Evolutionary conservation across 768 basidiomycete species (phyloP), one percentile per base, ranked within the genome.

Genomic region (Russula sp.): DNA sequence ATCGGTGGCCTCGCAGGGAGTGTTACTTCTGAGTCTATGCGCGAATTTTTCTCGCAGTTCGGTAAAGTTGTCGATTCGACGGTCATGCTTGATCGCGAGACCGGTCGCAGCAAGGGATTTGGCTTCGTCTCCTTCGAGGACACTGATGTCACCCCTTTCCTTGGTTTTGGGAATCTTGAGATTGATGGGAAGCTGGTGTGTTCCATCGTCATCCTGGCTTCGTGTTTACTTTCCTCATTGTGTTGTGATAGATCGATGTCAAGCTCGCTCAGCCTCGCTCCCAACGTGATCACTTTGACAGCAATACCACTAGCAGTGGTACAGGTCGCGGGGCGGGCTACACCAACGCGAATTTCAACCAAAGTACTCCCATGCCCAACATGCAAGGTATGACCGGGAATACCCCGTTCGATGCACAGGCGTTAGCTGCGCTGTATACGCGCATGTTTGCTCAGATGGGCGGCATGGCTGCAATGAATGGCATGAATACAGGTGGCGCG

Each of bases 71-170:
- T 96, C 70, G 96, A 98, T 72, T 93, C 94, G 58, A 97, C 95
- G 0, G 93, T 98, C 69, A 98, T 98, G 96, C 81, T 96, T 68
- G 96, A 98, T 74, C 86, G 93, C 56, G 93, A 96, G 72, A 92
- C 92, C 9, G 88, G 89, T 25, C 76, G 93, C 52, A 93, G 90
- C 75, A 95, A 98, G 74, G 96, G 96, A 8, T 98, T 98, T 67
- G 96, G 94, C 0, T 98, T 98, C 71, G 90, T 98, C 32, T 95
- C 92, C 0, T 95, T 96, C 69, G 88, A 93, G 71, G 88, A 92
- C 64, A 86, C 88, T 29, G 85, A 87, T 66, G 90, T 94, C 39
- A 88, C 91, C 54, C 87, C 87, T 34, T 87, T 93, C 72, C 83
- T 98, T 59, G 88, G 86, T 1, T 86, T 88, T 50, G 87, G 88